Evolutionary conservation across 208 protist species (phyloP).

Genomic region (Acanthamoeba castellanii): DNA sequence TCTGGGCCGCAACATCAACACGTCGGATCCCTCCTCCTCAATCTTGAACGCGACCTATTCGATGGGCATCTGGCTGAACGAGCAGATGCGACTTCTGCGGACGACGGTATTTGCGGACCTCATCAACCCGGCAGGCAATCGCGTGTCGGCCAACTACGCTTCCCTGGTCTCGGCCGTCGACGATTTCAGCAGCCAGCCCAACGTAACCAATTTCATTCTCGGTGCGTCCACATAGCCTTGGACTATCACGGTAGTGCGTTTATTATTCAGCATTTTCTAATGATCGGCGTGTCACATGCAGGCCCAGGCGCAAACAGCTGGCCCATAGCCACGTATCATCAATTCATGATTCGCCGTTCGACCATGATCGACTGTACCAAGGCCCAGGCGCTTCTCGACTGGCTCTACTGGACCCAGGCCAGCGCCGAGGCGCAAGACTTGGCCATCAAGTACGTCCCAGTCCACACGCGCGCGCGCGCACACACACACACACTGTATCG

Average conservation of each 20-base stretch:
- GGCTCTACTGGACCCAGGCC: conserved; percentile 43
- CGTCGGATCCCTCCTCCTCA: not conserved
- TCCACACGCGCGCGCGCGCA: not conserved
- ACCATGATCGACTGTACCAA: not conserved
- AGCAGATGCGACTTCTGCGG: conserved; percentile 4
- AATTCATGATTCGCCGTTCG: not conserved
- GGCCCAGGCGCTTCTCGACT: conserved; percentile 3
- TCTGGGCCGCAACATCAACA: conserved; percentile 15
- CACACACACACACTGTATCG: not conserved
- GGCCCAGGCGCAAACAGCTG: not conserved
- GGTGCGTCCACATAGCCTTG: not conserved
- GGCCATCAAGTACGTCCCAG: conserved; percentile 37
- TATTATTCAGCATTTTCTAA: not conserved
- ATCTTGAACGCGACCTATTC: conserved; percentile 2
- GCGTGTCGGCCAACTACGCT: not conserved
- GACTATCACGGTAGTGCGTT: not conserved
- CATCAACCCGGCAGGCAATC: conserved; percentile 26
- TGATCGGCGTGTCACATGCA: not conserved
- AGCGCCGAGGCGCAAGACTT: not conserved
- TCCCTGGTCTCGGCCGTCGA: conserved; percentile 13
- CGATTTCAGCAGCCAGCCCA: conserved; percentile 22
- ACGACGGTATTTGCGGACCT: not conserved
- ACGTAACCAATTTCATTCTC: not conserved
- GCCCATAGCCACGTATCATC: not conserved
- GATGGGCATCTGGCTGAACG: conserved; percentile 44